Base-by-base conservation (phyloP, 2,329 filamentous ascomycete genomes). In the Erysiphe neolycopersici region DNA sequence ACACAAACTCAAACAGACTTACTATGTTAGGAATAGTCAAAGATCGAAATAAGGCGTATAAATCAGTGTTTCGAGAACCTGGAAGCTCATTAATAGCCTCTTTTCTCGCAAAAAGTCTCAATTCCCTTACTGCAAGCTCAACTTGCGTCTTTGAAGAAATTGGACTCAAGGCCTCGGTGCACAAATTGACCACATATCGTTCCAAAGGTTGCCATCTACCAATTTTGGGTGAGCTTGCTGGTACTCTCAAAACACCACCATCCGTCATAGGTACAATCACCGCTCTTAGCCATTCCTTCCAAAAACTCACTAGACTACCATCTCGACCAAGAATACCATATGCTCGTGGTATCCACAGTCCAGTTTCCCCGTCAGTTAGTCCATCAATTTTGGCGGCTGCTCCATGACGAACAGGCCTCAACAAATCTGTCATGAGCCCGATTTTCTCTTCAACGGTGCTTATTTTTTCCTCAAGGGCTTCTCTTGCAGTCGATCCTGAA, bases 331-430 rank as follows among this genome's bases (percentile, higher is more conserved):
- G 66, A 48, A 98, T 77, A 46, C 89, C 89, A 56, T 92, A 98
- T 1, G 87, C 84, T 49, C 89, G 71, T 16, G 89, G 89, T 42
- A 83, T 84, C 89, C 89, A 98, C 47, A 95, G 75, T 2, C 87
- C 89, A 43, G 83, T 94, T 57, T 95, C 89, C 38, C 87, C 85
- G 50, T 91, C 82, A 0, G 87, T 95, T 48, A 98, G 66, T 17
- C 89, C 89, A 57, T 98, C 89, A 47, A 98, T 98, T 62, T 93
- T 95, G 42, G 85, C 87, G 29, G 89, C 87, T 38, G 89, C 89
- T 32, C 83, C 89, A 58, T 95, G 89, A 51, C 89, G 72, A 51
- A 98, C 73, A 14, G 89, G 89, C 47, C 87, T 73, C 50, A 98
- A 64, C 61, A 98, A 78, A 60, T 98, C 89, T 1, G 87, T 84